phyloP scores from a whole-genome alignment of 495 filamentous ascomycete genomes.

The Aspergillus cavernicola region DNA sequence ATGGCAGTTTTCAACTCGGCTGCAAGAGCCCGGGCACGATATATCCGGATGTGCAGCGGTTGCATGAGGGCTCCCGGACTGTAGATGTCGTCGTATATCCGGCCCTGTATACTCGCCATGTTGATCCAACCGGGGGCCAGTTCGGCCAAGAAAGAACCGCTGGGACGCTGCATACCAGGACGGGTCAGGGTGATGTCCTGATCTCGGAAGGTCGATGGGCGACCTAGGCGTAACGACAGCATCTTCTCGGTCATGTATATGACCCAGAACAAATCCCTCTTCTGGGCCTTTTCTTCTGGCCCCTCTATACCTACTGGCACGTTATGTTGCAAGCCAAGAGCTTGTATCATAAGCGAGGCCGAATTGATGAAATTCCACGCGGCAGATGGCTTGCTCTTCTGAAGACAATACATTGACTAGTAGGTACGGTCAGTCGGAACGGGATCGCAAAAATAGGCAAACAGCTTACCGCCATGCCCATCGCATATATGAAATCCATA shows the following conservation, averaged over 20 bases:
- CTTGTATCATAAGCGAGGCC: constrained; percentile 11
- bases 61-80: constrained; percentile 7
- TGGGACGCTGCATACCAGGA: not conserved
- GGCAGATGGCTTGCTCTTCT: constrained; percentile 6
- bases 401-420: constrained; percentile 13
- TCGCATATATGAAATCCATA: constrained; percentile 8
- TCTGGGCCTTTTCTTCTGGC: too few relatives aligned
- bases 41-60: constrained; percentile 4
- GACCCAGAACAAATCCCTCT: constrained; percentile 16
- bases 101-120: constrained; percentile 9
- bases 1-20: constrained; percentile 13
- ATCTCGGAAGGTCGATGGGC: constrained; percentile 10
- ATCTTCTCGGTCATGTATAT: constrained; percentile 38
- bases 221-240: not conserved
- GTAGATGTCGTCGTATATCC: constrained; percentile 14
- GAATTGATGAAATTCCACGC: constrained; percentile 14
- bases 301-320: too few relatives aligned
- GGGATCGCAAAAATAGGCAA: too few relatives aligned
- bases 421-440: too few relatives aligned
- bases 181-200: constrained; percentile 3
- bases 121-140: constrained; percentile 6
- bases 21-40: constrained; percentile 10
- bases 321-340: constrained; percentile 9
- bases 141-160: not conserved
- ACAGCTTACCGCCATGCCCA: constrained; percentile 16